Evolutionary conservation across 2,329 filamentous ascomycete species (phyloP).

Genomic region (Penicillium occitanis): DNA sequence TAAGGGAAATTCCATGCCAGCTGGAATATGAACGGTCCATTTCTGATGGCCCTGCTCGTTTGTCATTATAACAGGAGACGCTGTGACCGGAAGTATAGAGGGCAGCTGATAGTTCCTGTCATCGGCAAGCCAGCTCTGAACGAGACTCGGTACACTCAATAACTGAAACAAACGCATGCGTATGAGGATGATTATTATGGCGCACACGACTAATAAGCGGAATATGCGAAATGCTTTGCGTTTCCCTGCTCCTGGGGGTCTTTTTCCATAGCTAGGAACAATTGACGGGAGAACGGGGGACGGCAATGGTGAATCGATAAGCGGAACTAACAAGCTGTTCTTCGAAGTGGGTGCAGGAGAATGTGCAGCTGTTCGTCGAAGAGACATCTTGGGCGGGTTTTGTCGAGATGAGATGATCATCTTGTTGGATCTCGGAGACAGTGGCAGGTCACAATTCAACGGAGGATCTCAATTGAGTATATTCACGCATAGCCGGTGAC

Average conservation of each 20-base stretch:
- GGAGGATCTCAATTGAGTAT: background rate
- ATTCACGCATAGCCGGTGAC: background rate
- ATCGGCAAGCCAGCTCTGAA: slow-evolving; percentile 28
- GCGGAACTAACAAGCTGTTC: slow-evolving; percentile 50
- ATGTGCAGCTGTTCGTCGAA: slow-evolving; percentile 26
- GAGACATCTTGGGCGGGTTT: slow-evolving; percentile 30
- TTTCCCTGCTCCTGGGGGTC: slow-evolving; percentile 56
- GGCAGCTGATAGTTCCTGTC: slow-evolving; percentile 43
- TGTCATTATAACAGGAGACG: slow-evolving; percentile 69
- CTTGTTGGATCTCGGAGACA: background rate
- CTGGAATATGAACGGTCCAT: slow-evolving; percentile 81
- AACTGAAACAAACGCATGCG: slow-evolving; percentile 20
- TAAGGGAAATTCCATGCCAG: slow-evolving; percentile 65
- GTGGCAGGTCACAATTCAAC: slow-evolving; percentile 2
- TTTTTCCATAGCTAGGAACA: slow-evolving; percentile 64
- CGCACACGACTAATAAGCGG: slow-evolving; percentile 56
- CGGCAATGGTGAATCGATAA: slow-evolving; percentile 66
- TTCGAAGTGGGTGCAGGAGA: slow-evolving; percentile 23
- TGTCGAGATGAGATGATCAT: slow-evolving; percentile 38
- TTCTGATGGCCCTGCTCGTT: slow-evolving; percentile 64
- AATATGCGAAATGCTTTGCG: slow-evolving; percentile 59
- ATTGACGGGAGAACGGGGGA: slow-evolving; percentile 70
- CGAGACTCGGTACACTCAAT: background rate
- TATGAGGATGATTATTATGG: slow-evolving; percentile 52
- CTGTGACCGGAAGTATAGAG: slow-evolving; percentile 66